A percentile compares a stretch with the other conserved stretches of the same genome.
Conservation (phyloP, 2,329 filamentous ascomycete genomes). For the Lachnum nothofagi region DNA sequence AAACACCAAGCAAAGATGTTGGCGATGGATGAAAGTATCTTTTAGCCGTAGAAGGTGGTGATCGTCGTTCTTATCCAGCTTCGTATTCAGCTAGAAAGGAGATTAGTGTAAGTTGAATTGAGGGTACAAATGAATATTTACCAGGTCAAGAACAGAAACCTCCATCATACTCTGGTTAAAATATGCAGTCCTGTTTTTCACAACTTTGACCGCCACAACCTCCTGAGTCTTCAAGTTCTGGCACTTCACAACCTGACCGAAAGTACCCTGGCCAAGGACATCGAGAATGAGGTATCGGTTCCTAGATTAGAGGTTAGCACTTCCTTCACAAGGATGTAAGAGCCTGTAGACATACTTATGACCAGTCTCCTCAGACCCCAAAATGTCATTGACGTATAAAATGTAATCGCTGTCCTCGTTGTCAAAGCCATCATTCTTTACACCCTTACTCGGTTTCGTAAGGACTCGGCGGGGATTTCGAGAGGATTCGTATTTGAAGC, state of each 20-base stretch:
- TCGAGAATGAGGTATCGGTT: constrained; percentile 97
- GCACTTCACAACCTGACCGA: constrained; percentile 97
- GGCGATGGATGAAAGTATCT: constrained; percentile 95
- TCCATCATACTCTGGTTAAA: constrained; percentile 99
- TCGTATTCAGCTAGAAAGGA: constrained; percentile 73
- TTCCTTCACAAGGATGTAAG: too few species aligned
- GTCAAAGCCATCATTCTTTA: constrained; percentile 97
- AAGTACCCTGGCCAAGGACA: constrained; percentile 93
- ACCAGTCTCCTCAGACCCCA: constrained; percentile 94
- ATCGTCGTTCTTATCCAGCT: constrained; percentile 98
- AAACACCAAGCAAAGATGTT: constrained; percentile 94
- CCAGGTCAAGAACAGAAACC: constrained; percentile 91
- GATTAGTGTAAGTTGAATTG: constrained; percentile 13
- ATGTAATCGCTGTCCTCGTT: constrained; percentile 99
- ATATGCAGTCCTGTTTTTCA: constrained; percentile 98
- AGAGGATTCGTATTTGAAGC: constrained; percentile 98
- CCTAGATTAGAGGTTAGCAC: constrained; percentile 41
- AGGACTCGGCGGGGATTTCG: constrained; percentile 91
- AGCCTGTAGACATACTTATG: constrained; percentile 83
- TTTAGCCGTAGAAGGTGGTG: constrained; percentile 91
- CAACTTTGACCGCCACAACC: constrained; percentile 96
- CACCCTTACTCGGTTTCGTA: constrained; percentile 96
- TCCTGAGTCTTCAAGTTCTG: constrained; percentile 98
- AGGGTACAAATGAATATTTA: constrained; percentile 39
- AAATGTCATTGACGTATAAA: constrained; percentile 96